Percentiles rank a stretch among this genome's conserved stretches.
phyloP scores from a whole-genome alignment of 495 filamentous ascomycete genomes.

The Hypoxylon subgilvum region DNA sequence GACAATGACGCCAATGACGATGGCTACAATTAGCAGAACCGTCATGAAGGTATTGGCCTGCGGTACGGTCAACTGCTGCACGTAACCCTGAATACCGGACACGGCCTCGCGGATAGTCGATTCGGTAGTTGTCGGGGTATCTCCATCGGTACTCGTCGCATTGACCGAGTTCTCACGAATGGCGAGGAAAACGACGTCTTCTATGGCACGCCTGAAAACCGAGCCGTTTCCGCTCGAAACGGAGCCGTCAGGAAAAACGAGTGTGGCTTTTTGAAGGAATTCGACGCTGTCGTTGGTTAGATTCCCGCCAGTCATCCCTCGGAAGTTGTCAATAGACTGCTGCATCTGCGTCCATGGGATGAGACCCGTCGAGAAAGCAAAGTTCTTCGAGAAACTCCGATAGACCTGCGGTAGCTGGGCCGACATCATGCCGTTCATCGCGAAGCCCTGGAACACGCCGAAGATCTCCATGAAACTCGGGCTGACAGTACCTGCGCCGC shows the following conservation, averaged over 20 bases:
- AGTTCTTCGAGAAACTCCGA: constrained; percentile 86
- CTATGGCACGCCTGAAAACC: constrained; percentile 62
- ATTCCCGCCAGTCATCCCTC: constrained; percentile 81
- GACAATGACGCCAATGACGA: constrained; percentile 81
- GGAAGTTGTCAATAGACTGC: constrained; percentile 82
- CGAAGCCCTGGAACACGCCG: constrained; percentile 89
- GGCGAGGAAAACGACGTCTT: constrained; percentile 53
- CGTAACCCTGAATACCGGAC: constrained; percentile 74
- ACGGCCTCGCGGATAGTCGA: constrained; percentile 53
- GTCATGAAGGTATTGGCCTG: constrained; percentile 96
- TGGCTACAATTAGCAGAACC: constrained; percentile 83
- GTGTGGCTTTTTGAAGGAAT: constrained; percentile 73
- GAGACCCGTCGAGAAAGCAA: constrained; percentile 87
- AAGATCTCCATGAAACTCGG: constrained; percentile 88
- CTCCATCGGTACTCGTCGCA: constrained; percentile 48
- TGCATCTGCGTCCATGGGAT: constrained; percentile 84
- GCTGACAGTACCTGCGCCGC: constrained; percentile 70
- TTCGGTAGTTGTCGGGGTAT: constrained; percentile 31
- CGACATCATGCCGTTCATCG: constrained; percentile 94
- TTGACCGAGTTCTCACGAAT: constrained; percentile 61
- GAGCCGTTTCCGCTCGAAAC: constrained; percentile 47
- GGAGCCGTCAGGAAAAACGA: constrained; percentile 65
- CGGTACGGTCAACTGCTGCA: constrained; percentile 80
- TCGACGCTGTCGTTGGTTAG: constrained; percentile 77
- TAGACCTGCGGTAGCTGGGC: constrained; percentile 87